A percentile compares a stretch with the other conserved stretches of the same genome.
Conservation (phyloP, 169 alveolate genomes). For the Plasmodium relictum region DNA sequence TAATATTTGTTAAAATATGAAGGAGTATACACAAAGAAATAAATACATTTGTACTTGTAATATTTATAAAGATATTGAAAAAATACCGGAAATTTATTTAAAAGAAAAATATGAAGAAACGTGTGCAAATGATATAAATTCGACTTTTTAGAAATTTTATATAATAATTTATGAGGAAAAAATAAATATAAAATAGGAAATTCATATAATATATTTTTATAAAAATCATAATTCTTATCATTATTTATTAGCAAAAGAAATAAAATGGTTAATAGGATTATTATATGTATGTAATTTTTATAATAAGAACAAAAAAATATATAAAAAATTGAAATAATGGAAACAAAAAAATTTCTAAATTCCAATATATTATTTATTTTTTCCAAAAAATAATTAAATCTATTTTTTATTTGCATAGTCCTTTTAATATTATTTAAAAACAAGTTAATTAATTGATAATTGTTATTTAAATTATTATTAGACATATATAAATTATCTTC, state of each 20-base stretch:
- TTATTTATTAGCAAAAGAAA: constrained; percentile 45
- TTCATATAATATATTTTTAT: constrained; percentile 37
- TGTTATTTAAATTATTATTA: constrained; percentile 52
- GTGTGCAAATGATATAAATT: constrained; percentile 58
- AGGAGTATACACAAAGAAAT: constrained; percentile 66
- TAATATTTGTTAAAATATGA: constrained; percentile 44
- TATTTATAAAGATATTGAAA: constrained; percentile 61
- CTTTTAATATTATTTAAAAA: constrained; percentile 61
- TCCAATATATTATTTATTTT: constrained; percentile 58
- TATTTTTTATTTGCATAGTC: constrained; percentile 67
- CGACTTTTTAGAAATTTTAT: constrained; percentile 53
- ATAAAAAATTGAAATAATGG: constrained; percentile 49
- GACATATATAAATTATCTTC: constrained; percentile 43
- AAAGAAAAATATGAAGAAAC: constrained; percentile 56
- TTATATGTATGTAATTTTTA: constrained; percentile 59
- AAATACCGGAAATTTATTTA: constrained; percentile 55
- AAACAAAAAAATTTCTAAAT: constrained; percentile 50
- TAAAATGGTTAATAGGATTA: constrained; percentile 28
- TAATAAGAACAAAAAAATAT: constrained; percentile 57
- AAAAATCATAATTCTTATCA: constrained; percentile 63
- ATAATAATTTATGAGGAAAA: constrained; percentile 59
- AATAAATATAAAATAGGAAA: constrained; percentile 59
- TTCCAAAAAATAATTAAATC: constrained; percentile 23
- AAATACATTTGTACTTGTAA: constrained; percentile 48
- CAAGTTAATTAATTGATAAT: constrained; percentile 55